Conservation (phyloP, 768 basidiomycete species). For the Lactifluus piperatus region DNA sequence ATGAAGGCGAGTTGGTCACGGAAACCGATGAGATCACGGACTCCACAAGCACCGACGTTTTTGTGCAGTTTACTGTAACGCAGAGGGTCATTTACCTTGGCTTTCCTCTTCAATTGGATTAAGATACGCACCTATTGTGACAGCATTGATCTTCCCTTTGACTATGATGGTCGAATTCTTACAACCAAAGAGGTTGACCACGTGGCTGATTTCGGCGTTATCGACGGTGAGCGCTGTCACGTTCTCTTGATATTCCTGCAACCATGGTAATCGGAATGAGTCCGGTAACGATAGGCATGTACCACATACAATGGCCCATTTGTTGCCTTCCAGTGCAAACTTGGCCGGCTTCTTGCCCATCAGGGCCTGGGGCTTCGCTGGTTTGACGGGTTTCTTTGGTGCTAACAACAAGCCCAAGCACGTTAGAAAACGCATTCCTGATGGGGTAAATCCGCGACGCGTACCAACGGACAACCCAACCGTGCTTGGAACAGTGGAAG, state of each 20-base stretch:
- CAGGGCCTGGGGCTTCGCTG: constrained; percentile 76
- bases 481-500: constrained; percentile 40
- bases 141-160: constrained; percentile 92
- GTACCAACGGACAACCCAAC: constrained; percentile 18
- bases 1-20: constrained; percentile 87
- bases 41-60: constrained; percentile 81
- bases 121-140: constrained; percentile 63
- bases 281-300: neutral
- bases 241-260: constrained; percentile 87
- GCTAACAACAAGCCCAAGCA: constrained; percentile 9
- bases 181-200: constrained; percentile 84
- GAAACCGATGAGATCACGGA: constrained; percentile 89
- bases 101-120: neutral
- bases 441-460: neutral
- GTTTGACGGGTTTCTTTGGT: constrained; percentile 62
- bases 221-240: constrained; percentile 65
- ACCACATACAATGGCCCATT: constrained; percentile 78
- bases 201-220: constrained; percentile 68
- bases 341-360: constrained; percentile 89
- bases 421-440: neutral
- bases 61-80: constrained; percentile 70
- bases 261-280: neutral
- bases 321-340: constrained; percentile 82
- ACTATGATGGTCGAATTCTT: constrained; percentile 77
- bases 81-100: neutral